A percentile compares a stretch with the other conserved stretches of the same genome.
Evolutionary conservation across 768 basidiomycete species (phyloP).

Genomic region (Lactifluus echinatus): DNA sequence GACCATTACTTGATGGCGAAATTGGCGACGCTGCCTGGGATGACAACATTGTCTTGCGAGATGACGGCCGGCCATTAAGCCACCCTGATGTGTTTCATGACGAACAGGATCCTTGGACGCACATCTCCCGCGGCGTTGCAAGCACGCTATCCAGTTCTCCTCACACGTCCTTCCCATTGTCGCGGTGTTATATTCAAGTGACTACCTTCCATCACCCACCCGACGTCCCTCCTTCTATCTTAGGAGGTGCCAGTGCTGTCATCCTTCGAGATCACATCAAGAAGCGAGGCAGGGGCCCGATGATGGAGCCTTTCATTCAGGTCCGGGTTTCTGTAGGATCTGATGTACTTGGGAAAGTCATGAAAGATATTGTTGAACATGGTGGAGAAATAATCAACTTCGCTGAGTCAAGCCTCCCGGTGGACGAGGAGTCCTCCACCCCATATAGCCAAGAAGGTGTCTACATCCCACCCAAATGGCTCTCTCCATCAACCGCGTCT

Average conservation of each 20-base stretch:
- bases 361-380: slow-evolving; percentile 79
- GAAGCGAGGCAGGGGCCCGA: slow-evolving; percentile 56
- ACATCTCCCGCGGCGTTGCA: slow-evolving; percentile 59
- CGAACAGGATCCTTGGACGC: slow-evolving; percentile 36
- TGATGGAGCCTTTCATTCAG: slow-evolving; percentile 71
- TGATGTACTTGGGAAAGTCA: slow-evolving; percentile 62
- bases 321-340: slow-evolving; percentile 62
- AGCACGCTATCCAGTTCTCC: slow-evolving; percentile 72
- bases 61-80: slow-evolving; percentile 41
- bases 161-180: slow-evolving; percentile 64
- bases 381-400: slow-evolving; percentile 74
- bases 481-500: slow-evolving; percentile 56
- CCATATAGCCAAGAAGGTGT: slow-evolving; percentile 50
- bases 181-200: slow-evolving; percentile 52
- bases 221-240: slow-evolving; percentile 39
- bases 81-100: slow-evolving; percentile 41
- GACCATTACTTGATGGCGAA: slow-evolving; percentile 46
- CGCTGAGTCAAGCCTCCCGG: slow-evolving; percentile 32
- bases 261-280: slow-evolving; percentile 55
- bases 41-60: slow-evolving; percentile 63
- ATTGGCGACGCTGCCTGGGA: slow-evolving; percentile 63
- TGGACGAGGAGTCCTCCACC: slow-evolving; percentile 32
- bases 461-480: slow-evolving; percentile 65
- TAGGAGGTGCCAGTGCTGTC: slow-evolving; percentile 56
- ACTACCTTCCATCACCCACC: slow-evolving; percentile 35